These are phyloP conservation scores for Chlamydomonas eustigma DNA, from an alignment of 139 green algal genomes.

Conservation along the genomic window DNA sequence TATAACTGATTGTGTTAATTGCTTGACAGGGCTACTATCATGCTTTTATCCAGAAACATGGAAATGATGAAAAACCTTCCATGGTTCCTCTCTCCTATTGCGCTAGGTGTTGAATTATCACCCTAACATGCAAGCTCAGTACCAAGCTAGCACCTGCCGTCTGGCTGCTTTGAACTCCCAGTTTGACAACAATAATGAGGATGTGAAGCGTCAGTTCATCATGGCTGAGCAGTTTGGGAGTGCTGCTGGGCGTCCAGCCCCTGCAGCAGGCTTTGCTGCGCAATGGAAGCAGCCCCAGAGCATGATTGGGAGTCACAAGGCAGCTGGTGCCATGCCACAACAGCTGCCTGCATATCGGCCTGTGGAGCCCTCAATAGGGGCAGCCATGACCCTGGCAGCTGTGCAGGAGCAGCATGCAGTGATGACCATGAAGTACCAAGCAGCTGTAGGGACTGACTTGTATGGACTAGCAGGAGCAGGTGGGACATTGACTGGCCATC, in stretches of 20 bases:
- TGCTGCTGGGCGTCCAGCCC: neutral
- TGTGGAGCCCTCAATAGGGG: neutral
- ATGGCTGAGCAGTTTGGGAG: neutral
- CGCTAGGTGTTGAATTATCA: conserved; percentile 2
- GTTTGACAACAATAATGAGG: neutral
- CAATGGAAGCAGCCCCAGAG: neutral
- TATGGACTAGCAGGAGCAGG: neutral
- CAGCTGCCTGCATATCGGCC: neutral
- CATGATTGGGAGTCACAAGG: neutral
- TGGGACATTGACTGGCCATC: neutral
- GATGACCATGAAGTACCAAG: neutral
- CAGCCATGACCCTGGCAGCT: neutral
- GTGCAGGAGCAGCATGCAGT: neutral
- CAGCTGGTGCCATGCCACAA: neutral
- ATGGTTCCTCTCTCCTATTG: neutral
- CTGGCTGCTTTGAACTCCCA: neutral
- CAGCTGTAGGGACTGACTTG: neutral
- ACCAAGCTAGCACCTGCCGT: neutral
- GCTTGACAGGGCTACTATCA: neutral
- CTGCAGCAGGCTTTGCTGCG: neutral
- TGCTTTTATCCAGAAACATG: neutral
- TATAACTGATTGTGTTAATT: neutral
- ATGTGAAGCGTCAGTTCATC: conserved; percentile 1
- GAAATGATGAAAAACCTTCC: neutral
- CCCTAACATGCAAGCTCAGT: neutral